A percentile compares a stretch with the other conserved stretches of the same genome.
Evolutionary conservation across 2,329 filamentous ascomycete species (phyloP).

Genomic region (Colletotrichum melonis): DNA sequence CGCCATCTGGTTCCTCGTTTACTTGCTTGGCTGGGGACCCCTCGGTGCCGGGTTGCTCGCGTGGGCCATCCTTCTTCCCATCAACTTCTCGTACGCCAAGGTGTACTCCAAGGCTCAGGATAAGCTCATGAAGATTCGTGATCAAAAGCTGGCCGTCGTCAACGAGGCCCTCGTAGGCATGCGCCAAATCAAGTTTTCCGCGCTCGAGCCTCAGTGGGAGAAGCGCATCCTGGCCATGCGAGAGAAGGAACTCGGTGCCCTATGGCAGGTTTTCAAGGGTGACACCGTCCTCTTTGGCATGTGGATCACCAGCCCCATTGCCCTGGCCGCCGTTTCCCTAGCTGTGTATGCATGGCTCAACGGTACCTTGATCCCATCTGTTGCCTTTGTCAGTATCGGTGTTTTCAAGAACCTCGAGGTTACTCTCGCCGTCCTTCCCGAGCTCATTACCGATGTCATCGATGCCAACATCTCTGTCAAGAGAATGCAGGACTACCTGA

Average conservation of each 20-base stretch:
- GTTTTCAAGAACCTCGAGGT: slow-evolving; percentile 81
- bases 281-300: slow-evolving; percentile 73
- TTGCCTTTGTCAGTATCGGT: slow-evolving; percentile 83
- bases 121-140: slow-evolving; percentile 78
- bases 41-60: slow-evolving; percentile 73
- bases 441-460: slow-evolving; percentile 76
- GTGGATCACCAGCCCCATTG: slow-evolving; percentile 79
- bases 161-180: slow-evolving; percentile 84
- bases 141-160: slow-evolving; percentile 80
- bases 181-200: slow-evolving; percentile 87
- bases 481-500: slow-evolving; percentile 78
- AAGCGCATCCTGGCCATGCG: slow-evolving; percentile 72
- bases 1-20: slow-evolving; percentile 74
- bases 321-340: slow-evolving; percentile 78
- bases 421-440: slow-evolving; percentile 77
- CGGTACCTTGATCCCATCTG: slow-evolving; percentile 73
- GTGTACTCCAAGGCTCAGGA: slow-evolving; percentile 74
- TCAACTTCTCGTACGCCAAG: slow-evolving; percentile 76
- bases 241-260: slow-evolving; percentile 72
- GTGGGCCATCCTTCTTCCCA: slow-evolving; percentile 72
- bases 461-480: slow-evolving; percentile 80
- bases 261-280: slow-evolving; percentile 74
- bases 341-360: slow-evolving; percentile 74
- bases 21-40: slow-evolving; percentile 78
- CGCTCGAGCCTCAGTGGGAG: slow-evolving; percentile 81